These are phyloP conservation scores for Linum tenue DNA, from an alignment of 345 rosid species.

Conservation along the genomic window DNA sequence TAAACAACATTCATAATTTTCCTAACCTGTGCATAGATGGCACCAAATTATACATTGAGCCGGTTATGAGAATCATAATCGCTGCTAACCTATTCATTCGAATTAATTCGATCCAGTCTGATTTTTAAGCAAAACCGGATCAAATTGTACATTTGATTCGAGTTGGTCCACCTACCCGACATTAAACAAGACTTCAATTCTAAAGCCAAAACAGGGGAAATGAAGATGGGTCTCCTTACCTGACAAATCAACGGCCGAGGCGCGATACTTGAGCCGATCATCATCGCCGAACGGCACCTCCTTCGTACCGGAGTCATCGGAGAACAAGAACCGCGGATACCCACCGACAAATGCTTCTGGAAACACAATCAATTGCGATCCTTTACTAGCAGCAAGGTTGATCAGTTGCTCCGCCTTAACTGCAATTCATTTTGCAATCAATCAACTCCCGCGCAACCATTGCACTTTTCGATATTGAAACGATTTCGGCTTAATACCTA, in stretches of 20 bases:
- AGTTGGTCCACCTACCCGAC: too few species aligned
- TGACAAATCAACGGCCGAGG: slow-evolving; percentile 19
- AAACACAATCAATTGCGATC: slow-evolving; percentile 19
- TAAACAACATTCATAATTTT: too few species aligned
- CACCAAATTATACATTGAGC: too few species aligned
- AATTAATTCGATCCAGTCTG: too few species aligned
- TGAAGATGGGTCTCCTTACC: slow-evolving; percentile 8
- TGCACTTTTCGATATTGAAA: not conserved
- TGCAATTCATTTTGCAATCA: not conserved
- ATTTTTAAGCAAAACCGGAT: too few species aligned
- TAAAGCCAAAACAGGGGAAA: not conserved
- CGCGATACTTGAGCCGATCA: slow-evolving; percentile 9
- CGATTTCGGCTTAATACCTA: not conserved
- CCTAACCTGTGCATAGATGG: too few species aligned
- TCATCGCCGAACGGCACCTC: not conserved
- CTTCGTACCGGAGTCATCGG: not conserved
- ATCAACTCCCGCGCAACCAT: not conserved
- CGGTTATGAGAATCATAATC: too few species aligned
- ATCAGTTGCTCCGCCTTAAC: slow-evolving; percentile 21
- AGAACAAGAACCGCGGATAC: not conserved
- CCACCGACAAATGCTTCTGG: slow-evolving; percentile 28
- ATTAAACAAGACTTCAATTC: too few species aligned
- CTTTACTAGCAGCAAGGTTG: slow-evolving; percentile 12
- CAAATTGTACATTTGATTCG: too few species aligned
- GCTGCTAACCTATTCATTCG: too few species aligned